Conservation (phyloP, 495 filamentous ascomycete genomes). For the Parathielavia hyrcaniae region DNA sequence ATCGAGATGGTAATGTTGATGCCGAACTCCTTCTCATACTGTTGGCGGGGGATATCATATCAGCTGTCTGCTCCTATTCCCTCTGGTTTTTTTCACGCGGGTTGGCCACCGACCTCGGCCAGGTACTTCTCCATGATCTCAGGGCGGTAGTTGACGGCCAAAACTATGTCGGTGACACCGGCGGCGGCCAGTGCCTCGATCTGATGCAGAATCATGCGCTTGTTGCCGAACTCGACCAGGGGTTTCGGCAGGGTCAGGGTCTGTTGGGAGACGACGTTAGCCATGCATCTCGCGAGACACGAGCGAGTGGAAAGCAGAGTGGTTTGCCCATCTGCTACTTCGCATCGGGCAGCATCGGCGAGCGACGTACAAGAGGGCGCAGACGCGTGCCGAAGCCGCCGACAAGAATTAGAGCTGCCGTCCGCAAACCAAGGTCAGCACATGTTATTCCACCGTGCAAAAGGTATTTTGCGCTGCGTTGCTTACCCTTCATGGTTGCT, state of each 20-base stretch:
- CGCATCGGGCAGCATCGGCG: slow-evolving; percentile 16
- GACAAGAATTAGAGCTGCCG: slow-evolving; percentile 93
- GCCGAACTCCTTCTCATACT: slow-evolving; percentile 89
- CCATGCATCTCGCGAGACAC: neutral
- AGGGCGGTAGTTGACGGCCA: slow-evolving; percentile 97
- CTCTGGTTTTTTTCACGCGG: slow-evolving; percentile 2
- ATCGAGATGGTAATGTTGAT: slow-evolving; percentile 95
- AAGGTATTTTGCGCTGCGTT: neutral
- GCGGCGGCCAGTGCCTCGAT: slow-evolving; percentile 91
- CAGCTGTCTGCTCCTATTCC: neutral
- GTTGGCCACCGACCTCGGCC: slow-evolving; percentile 39
- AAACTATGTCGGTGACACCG: slow-evolving; percentile 94
- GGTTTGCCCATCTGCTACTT: neutral
- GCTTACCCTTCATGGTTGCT: slow-evolving; percentile 50
- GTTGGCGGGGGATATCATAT: slow-evolving; percentile 7
- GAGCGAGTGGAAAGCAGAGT: neutral
- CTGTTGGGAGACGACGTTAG: slow-evolving; percentile 45
- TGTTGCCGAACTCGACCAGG: slow-evolving; percentile 96
- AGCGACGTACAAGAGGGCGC: slow-evolving; percentile 79
- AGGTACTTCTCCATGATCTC: slow-evolving; percentile 79
- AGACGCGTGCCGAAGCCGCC: slow-evolving; percentile 98
- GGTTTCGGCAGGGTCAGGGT: slow-evolving; percentile 97
- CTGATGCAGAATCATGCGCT: slow-evolving; percentile 98
- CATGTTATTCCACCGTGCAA: neutral
- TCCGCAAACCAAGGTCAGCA: slow-evolving; percentile 29